Percentiles rank a stretch among this genome's conserved stretches.
These are phyloP conservation scores for Trichoderma koningiopsis DNA, from an alignment of 2,329 filamentous ascomycete species.

Conservation along the genomic window DNA sequence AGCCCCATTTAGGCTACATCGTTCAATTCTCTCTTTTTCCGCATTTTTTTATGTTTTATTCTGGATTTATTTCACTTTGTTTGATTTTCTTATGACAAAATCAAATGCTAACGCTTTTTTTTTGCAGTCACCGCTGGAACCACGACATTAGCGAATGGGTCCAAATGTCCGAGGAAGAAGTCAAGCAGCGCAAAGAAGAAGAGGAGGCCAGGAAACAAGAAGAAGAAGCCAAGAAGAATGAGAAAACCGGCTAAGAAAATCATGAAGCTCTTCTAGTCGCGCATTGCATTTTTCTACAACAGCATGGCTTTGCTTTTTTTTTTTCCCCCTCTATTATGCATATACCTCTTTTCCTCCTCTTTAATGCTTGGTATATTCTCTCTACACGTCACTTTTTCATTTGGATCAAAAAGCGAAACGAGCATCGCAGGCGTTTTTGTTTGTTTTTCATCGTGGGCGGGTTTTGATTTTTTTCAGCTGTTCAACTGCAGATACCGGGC, in stretches of 20 bases:
- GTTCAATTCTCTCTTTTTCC: background rate
- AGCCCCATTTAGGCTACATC: background rate
- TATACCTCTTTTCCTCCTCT: background rate
- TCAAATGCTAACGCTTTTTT: conserved; percentile 27
- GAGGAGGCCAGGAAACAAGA: conserved; percentile 33
- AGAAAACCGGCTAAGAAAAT: background rate
- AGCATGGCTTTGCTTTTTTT: background rate
- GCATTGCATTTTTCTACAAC: background rate
- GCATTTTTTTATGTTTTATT: background rate
- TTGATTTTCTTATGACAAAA: background rate
- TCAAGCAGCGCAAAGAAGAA: conserved; percentile 31
- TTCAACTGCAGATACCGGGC: background rate
- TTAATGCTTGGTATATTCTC: background rate
- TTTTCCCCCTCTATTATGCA: background rate
- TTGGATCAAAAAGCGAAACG: background rate
- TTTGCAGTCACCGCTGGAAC: conserved; percentile 61
- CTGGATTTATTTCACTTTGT: background rate
- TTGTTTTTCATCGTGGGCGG: background rate
- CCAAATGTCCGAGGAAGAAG: conserved; percentile 41
- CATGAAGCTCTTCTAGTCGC: background rate
- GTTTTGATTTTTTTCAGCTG: background rate
- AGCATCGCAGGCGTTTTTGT: conserved; percentile 18
- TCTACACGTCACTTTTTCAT: background rate
- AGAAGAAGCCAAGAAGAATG: conserved; percentile 17
- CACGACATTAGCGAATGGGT: conserved; percentile 62